phyloP scores from a whole-genome alignment of 2,329 filamentous ascomycete genomes.

The Neofusicoccum sp. region DNA sequence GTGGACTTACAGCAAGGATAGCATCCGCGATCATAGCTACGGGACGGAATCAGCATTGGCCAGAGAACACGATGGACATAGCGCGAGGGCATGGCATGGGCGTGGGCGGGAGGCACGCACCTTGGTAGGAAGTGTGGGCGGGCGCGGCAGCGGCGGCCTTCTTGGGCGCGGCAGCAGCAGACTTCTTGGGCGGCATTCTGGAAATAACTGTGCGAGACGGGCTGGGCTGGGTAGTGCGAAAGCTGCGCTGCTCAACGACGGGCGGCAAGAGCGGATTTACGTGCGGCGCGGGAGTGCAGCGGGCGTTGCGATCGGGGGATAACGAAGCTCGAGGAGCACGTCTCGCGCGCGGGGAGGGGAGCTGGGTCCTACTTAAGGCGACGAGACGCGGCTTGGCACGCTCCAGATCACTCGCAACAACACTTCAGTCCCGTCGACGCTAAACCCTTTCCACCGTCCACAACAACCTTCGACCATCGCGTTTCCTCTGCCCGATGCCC shows the following conservation, averaged over 20 bases:
- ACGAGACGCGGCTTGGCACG: constrained; percentile 13
- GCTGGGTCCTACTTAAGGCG: constrained; percentile 15
- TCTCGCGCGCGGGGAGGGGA: constrained; percentile 17
- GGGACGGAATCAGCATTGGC: constrained; percentile 51
- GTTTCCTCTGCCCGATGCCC: constrained; percentile 5
- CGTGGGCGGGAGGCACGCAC: constrained; percentile 51
- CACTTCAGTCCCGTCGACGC: constrained; percentile 8
- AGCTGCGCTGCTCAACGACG: constrained; percentile 37
- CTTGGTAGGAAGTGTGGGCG: constrained; percentile 65
- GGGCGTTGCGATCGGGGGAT: constrained; percentile 6
- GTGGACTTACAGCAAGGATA: constrained; percentile 66
- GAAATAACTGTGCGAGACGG: constrained; percentile 22
- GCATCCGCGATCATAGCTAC: constrained; percentile 73
- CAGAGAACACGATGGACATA: constrained; percentile 49
- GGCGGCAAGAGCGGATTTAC: constrained; percentile 16
- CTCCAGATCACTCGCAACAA: constrained; percentile 18
- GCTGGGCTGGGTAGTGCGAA: constrained; percentile 26
- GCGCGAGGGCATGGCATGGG: constrained; percentile 40
- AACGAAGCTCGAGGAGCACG: constrained; percentile 13
- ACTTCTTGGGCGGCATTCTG: constrained; percentile 67
- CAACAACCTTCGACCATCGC: constrained; percentile 12
- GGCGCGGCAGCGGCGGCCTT: constrained; percentile 54
- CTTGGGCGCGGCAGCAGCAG: constrained; percentile 55
- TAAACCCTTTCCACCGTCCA: constrained; percentile 17
- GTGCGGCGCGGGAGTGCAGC: not conserved